These are phyloP conservation scores for Porcisia deanei DNA, from an alignment of 208 protist species.

Conservation along the genomic window DNA sequence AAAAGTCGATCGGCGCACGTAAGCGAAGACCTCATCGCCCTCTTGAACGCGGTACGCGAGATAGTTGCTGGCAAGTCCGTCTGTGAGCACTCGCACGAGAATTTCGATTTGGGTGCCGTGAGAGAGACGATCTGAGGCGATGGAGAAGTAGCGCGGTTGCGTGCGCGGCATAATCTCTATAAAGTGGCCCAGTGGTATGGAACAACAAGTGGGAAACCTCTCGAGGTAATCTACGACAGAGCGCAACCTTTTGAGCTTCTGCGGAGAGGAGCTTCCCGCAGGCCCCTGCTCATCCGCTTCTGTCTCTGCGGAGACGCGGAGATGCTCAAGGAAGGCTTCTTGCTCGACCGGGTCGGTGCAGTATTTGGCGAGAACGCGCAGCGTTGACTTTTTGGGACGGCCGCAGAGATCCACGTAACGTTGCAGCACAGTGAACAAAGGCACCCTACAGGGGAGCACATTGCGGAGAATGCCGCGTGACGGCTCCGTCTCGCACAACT, in stretches of 20 bases:
- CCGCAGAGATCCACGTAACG: constrained; percentile 82
- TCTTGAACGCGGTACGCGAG: constrained; percentile 48
- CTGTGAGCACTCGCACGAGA: constrained; percentile 79
- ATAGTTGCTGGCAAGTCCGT: constrained; percentile 82
- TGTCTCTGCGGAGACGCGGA: constrained; percentile 21
- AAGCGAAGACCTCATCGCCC: constrained; percentile 59
- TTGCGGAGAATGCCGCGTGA: constrained; percentile 44
- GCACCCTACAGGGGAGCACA: constrained; percentile 58
- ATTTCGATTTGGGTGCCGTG: constrained; percentile 73
- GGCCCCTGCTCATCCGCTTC: neutral
- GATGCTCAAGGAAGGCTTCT: constrained; percentile 45
- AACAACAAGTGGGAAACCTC: constrained; percentile 66
- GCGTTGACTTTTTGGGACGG: constrained; percentile 57
- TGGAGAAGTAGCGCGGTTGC: constrained; percentile 96
- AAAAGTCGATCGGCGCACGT: constrained; percentile 89
- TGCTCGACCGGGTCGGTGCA: constrained; percentile 58
- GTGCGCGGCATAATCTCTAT: constrained; percentile 91
- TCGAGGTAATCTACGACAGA: constrained; percentile 80
- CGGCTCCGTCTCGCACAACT: constrained; percentile 45
- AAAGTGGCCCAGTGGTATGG: constrained; percentile 66
- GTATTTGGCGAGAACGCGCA: constrained; percentile 73
- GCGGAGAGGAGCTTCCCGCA: neutral
- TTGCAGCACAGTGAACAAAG: constrained; percentile 64
- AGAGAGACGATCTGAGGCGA: constrained; percentile 88
- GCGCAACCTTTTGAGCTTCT: constrained; percentile 23